These are phyloP conservation scores for Metarhizium anisopliae DNA, from an alignment of 2,329 filamentous ascomycete species.

Conservation along the genomic window DNA sequence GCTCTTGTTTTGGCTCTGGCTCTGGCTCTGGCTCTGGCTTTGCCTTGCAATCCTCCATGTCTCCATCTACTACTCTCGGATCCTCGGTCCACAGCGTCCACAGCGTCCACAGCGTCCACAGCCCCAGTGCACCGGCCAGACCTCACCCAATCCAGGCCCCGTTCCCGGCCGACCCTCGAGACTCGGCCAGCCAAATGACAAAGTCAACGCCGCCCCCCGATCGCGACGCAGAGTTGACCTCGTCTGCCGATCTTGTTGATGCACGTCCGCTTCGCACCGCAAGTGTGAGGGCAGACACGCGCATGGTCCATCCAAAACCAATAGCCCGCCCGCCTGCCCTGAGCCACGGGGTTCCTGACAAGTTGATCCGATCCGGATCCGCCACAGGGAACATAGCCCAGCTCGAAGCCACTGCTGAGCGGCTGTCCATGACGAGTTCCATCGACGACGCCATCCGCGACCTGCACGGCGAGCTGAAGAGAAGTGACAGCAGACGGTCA, in stretches of 20 bases:
- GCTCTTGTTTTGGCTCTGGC: slow-evolving; percentile 6
- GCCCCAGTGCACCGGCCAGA: slow-evolving; percentile 8
- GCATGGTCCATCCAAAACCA: slow-evolving; percentile 30
- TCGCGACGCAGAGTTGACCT: slow-evolving; percentile 1
- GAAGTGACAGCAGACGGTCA: slow-evolving; percentile 57
- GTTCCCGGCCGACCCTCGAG: not conserved
- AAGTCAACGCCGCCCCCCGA: slow-evolving; percentile 6
- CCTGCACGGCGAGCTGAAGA: slow-evolving; percentile 62
- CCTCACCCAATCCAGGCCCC: slow-evolving; percentile 8
- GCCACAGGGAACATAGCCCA: slow-evolving; percentile 61
- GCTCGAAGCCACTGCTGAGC: slow-evolving; percentile 67
- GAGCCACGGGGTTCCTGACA: slow-evolving; percentile 43
- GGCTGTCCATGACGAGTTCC: slow-evolving; percentile 63
- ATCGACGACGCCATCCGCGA: slow-evolving; percentile 71
- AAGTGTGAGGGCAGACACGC: slow-evolving; percentile 37
- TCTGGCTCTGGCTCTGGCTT: not conserved
- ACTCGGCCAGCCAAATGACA: slow-evolving; percentile 7
- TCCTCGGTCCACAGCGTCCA: slow-evolving; percentile 4
- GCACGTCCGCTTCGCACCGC: slow-evolving; percentile 22
- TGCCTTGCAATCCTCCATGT: not conserved
- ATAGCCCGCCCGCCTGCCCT: slow-evolving; percentile 39
- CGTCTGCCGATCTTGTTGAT: slow-evolving; percentile 5
- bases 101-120: slow-evolving; percentile 3
- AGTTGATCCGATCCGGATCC: slow-evolving; percentile 51
- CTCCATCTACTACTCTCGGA: not conserved